These are phyloP conservation scores for Aspergillus texensis DNA, from an alignment of 2,329 filamentous ascomycete genomes.

Conservation along the genomic window DNA sequence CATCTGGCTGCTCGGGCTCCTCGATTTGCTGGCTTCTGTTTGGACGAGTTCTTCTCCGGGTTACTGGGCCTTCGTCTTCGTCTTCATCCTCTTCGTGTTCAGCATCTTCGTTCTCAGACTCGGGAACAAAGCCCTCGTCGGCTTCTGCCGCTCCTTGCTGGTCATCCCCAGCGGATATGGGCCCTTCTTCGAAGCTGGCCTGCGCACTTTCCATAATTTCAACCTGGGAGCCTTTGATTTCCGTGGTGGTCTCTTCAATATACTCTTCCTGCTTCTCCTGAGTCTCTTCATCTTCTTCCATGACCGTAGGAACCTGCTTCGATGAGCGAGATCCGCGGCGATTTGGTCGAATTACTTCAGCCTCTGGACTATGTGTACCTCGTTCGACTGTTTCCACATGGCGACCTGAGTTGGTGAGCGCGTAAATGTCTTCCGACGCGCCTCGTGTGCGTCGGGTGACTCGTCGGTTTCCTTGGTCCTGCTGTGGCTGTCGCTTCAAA, in stretches of 20 bases:
- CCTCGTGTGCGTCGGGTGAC: slow-evolving; percentile 64
- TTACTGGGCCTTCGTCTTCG: slow-evolving; percentile 58
- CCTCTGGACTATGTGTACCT: slow-evolving; percentile 57
- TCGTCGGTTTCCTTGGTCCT: slow-evolving; percentile 45
- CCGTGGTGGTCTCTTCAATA: slow-evolving; percentile 48
- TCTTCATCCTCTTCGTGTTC: slow-evolving; percentile 38
- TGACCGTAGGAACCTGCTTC: slow-evolving; percentile 43
- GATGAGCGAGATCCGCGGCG: slow-evolving; percentile 37
- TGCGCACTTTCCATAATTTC: slow-evolving; percentile 48
- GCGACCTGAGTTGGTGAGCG: slow-evolving; percentile 61
- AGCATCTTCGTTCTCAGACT: slow-evolving; percentile 43
- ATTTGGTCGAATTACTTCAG: slow-evolving; percentile 19
- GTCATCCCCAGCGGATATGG: slow-evolving; percentile 25
- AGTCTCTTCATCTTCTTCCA: slow-evolving; percentile 27
- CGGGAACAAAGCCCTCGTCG: slow-evolving; percentile 41
- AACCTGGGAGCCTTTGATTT: slow-evolving; percentile 43
- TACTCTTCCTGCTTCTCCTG: slow-evolving; percentile 39
- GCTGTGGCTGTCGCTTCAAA: slow-evolving; percentile 29
- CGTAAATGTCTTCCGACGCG: slow-evolving; percentile 58
- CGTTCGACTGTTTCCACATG: slow-evolving; percentile 58
- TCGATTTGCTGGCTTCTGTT: slow-evolving; percentile 30
- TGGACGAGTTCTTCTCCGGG: slow-evolving; percentile 45
- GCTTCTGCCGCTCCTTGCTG: slow-evolving; percentile 32
- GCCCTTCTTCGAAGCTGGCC: slow-evolving; percentile 35
- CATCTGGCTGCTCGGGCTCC: slow-evolving; percentile 30